Evolutionary conservation across 352 stramenopile species (phyloP).

Genomic region (Blastocystis sp.): DNA sequence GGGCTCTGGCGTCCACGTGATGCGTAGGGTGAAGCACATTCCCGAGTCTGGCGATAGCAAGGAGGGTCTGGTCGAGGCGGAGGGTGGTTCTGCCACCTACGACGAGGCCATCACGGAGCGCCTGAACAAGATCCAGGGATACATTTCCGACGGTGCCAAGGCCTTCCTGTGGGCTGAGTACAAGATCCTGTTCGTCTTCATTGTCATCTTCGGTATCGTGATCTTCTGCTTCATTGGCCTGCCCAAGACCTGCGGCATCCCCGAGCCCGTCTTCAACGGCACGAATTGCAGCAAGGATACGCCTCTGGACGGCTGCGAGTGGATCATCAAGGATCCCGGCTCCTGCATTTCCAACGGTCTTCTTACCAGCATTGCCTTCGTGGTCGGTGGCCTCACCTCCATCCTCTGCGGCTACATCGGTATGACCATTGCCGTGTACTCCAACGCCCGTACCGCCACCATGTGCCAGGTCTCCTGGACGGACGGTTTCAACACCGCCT

Average conservation of each 20-base stretch:
- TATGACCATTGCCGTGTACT: conserved; percentile 98
- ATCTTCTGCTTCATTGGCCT: conserved; percentile 80
- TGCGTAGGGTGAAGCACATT: conserved; percentile 53
- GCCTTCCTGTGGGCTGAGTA: conserved; percentile 96
- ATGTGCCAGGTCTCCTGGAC: conserved; percentile 90
- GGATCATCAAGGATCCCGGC: conserved; percentile 11
- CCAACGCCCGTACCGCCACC: conserved; percentile 95
- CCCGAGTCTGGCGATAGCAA: background rate
- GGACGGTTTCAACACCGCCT: conserved; percentile 94
- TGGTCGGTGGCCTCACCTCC: conserved; percentile 93
- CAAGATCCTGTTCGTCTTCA: conserved; percentile 93
- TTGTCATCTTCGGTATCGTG: conserved; percentile 81
- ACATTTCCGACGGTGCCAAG: conserved; percentile 93
- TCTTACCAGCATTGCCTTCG: conserved; percentile 90
- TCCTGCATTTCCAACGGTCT: conserved; percentile 81
- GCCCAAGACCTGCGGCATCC: conserved; percentile 72
- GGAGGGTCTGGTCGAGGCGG: conserved; percentile 23
- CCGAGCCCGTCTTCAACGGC: conserved; percentile 76
- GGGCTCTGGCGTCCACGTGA: background rate
- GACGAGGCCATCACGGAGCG: conserved; percentile 45
- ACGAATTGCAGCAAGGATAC: conserved; percentile 75
- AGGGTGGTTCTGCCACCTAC: conserved; percentile 45
- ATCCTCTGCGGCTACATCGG: conserved; percentile 95
- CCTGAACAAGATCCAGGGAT: conserved; percentile 81
- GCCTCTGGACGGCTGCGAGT: conserved; percentile 41